Percentiles rank a stretch among this genome's conserved stretches.
Conservation (phyloP, 805 yeast genomes). For the Yarrowia bubula region DNA sequence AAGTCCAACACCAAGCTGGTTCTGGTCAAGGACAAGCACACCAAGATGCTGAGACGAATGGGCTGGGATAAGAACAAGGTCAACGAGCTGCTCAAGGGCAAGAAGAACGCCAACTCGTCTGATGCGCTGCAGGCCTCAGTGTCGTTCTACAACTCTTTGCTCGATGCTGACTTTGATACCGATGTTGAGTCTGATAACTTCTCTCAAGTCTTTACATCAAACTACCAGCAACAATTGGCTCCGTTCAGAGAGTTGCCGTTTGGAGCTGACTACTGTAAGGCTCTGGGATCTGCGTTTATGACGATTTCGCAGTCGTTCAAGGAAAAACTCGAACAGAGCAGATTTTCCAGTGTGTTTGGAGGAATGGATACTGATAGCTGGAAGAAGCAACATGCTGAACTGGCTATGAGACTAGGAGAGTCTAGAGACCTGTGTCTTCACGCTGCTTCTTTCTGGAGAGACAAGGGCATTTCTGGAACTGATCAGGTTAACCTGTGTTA, state of each 20-base stretch:
- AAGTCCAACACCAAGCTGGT: constrained; percentile 22
- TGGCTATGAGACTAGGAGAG: constrained; percentile 12
- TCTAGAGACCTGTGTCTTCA: not conserved
- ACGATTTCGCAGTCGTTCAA: constrained; percentile 18
- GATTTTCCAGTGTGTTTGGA: not conserved
- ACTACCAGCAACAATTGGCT: constrained; percentile 4
- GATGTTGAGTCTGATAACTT: constrained; percentile 1
- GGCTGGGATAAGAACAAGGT: constrained; percentile 25
- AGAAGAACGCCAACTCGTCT: not conserved
- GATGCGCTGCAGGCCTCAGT: constrained; percentile 9
- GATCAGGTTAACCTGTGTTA: constrained; percentile 20
- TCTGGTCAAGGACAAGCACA: constrained; percentile 8
- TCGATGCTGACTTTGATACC: not conserved
- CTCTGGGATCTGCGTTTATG: constrained; percentile 15
- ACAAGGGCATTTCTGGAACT: not conserved
- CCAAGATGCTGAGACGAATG: constrained; percentile 20
- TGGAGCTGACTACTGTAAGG: constrained; percentile 20
- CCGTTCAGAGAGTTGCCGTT: constrained; percentile 22
- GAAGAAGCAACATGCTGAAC: constrained; percentile 17
- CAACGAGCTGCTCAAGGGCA: constrained; percentile 17
- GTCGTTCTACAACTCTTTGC: constrained; percentile 3
- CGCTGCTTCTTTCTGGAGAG: constrained; percentile 19
- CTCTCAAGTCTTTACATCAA: not conserved
- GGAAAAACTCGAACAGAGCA: constrained; percentile 13
- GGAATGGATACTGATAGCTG: constrained; percentile 9